Conservation (phyloP, 2,329 filamentous ascomycete genomes). For the Neocucurbitaria cava region DNA sequence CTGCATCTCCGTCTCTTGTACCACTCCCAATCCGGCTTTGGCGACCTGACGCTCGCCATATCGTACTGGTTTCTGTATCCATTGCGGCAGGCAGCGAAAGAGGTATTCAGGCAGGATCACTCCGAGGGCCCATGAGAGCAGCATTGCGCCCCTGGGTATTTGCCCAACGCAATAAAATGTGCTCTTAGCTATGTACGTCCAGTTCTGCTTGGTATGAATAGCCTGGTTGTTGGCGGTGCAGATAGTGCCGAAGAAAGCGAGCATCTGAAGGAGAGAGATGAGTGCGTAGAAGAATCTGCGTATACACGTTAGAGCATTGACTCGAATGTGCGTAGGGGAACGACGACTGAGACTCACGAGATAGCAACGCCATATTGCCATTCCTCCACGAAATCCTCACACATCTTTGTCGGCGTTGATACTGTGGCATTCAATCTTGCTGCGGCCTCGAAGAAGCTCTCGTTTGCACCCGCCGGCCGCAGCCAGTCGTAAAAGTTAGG, state of each 20-base stretch:
- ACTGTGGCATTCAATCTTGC: conserved; percentile 30
- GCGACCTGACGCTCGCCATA: conserved; percentile 18
- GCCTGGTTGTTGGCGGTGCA: background rate
- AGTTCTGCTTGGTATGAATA: too few species aligned
- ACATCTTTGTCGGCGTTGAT: conserved; percentile 25
- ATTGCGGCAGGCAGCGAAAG: conserved; percentile 27
- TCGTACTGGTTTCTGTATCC: conserved; percentile 22
- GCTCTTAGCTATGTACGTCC: too few species aligned
- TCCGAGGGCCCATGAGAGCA: conserved; percentile 5
- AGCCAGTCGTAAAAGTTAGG: background rate
- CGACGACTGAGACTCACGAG: conserved; percentile 13
- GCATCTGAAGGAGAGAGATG: conserved; percentile 17
- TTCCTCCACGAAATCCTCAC: conserved; percentile 28
- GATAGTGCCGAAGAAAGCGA: conserved; percentile 7
- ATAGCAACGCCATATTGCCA: conserved; percentile 29
- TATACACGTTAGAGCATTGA: background rate
- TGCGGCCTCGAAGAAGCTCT: conserved; percentile 37
- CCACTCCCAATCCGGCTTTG: conserved; percentile 22
- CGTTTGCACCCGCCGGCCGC: conserved; percentile 23
- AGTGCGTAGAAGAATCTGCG: conserved; percentile 18
- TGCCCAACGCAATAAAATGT: background rate
- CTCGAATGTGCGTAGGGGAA: background rate
- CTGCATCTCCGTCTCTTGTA: conserved; percentile 17
- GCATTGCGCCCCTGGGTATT: conserved; percentile 2
- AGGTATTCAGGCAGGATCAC: conserved; percentile 14